Evolutionary conservation across 2,329 filamentous ascomycete genomes (phyloP).

Genomic region (Trichoderma guizhouense): DNA sequence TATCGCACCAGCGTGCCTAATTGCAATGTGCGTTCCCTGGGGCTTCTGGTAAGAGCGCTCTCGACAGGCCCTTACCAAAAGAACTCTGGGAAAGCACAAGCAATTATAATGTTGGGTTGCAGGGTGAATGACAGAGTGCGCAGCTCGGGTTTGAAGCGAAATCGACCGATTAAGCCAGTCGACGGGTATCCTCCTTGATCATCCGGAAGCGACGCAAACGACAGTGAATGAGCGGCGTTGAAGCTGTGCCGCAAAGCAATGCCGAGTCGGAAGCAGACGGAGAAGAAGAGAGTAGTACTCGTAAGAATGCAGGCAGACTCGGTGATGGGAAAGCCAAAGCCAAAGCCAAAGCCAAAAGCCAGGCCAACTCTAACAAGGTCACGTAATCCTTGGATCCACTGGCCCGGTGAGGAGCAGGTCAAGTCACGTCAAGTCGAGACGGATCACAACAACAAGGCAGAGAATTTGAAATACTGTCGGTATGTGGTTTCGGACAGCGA

Average conservation of each 20-base stretch:
- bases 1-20: neutral
- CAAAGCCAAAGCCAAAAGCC: neutral
- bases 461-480: neutral
- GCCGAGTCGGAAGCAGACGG: neutral
- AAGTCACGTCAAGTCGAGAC: too few relatives aligned
- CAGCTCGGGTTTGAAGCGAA: neutral
- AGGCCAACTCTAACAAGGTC: slow-evolving; percentile 5
- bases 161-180: neutral
- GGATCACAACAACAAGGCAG: neutral
- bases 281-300: neutral
- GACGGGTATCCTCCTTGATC: neutral
- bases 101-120: neutral
- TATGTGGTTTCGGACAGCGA: neutral
- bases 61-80: slow-evolving; percentile 1
- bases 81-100: neutral
- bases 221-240: neutral
- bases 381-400: slow-evolving; percentile 12
- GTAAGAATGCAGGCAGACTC: neutral
- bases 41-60: slow-evolving; percentile 5
- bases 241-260: neutral
- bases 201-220: neutral
- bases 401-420: neutral
- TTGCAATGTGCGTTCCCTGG: neutral
- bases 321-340: neutral
- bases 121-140: neutral